Base-by-base conservation (phyloP, 768 basidiomycete genomes). In the Rhodotorula paludigena region DNA sequence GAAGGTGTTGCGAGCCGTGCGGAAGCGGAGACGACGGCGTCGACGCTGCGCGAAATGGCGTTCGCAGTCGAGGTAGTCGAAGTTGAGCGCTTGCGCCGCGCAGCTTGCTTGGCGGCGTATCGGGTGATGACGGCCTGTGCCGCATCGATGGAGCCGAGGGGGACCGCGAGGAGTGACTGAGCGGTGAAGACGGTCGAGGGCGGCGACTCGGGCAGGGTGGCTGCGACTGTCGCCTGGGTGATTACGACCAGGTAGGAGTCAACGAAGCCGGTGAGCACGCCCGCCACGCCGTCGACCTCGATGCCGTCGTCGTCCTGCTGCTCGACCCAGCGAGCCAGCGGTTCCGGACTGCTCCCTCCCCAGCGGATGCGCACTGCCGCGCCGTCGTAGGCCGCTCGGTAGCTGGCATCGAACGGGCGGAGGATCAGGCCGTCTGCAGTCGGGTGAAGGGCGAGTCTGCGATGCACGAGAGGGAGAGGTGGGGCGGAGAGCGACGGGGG, bases 241-340 rank as follows among this genome's bases (percentile, higher is more conserved):
- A 68, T 60, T 32, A 63, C 49, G 47, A 72, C 23, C 1, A 72
- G 60, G 54, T 44, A 72, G 28, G 57, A 55, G 53, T 53, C 71
- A 62, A 41, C 8, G 61, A 71, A 71, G 1, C 64, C 69, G 14
- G 16, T 12, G 23, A 71, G 53, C 11, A 71, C 4, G 0, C 69
- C 69, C 14, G 47, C 64, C 21, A 66, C 25, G 12, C 60, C 60
- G 30, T 64, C 64, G 16, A 65, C 69, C 18, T 23, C 20, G 25
- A 68, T 1, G 16, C 32, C 60, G 10, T 41, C 48, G 12, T 12
- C 42, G 1, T 39, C 36, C 3, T n/a, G 25, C n/a, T 51, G 44
- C 5, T 57, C 54, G 33, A 51, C 36, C 47, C 38, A 58, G 5
- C 47, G 11, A 0, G 42, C n/a, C 51, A 55, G 12, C n/a, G 15